Conservation (phyloP, 352 stramenopile species). For the Phytopythium chamaehyphon region DNA sequence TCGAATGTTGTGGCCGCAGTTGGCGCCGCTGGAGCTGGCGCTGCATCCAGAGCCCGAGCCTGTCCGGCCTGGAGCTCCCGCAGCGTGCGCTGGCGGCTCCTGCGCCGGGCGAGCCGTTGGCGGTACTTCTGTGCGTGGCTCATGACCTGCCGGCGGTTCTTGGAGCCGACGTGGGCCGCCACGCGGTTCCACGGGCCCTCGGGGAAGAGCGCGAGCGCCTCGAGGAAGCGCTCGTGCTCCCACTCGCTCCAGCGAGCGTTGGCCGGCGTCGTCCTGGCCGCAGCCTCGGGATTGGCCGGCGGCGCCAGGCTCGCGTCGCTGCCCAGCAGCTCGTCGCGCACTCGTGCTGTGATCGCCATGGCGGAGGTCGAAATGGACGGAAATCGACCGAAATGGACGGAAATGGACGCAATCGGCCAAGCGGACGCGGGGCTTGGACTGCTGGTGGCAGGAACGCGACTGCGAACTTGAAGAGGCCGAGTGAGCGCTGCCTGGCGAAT, state of each 20-base stretch:
- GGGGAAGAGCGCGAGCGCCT: conserved; percentile 34
- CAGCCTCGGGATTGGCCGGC: neutral
- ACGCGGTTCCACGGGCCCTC: conserved; percentile 37
- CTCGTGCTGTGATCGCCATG: conserved; percentile 5
- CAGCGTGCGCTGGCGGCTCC: no score
- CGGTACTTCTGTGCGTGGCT: conserved; percentile 34
- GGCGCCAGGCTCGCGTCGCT: neutral
- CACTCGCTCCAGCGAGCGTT: conserved; percentile 10
- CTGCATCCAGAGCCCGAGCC: no score
- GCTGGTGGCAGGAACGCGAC: neutral
- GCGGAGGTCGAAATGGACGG: no score
- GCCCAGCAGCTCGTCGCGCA: neutral
- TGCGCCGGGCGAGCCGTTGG: neutral
- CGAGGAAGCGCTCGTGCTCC: conserved; percentile 44
- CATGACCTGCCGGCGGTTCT: conserved; percentile 28
- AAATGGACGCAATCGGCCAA: neutral
- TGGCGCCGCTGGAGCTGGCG: no score
- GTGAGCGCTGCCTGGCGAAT: conserved; percentile 5
- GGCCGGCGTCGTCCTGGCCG: neutral
- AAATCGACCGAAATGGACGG: no score
- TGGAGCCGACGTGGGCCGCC: conserved; percentile 17
- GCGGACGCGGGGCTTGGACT: neutral
- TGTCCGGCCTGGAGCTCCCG: no score
- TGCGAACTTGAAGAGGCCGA: neutral
- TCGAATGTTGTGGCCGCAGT: no score